Evolutionary conservation across 176 grass and related monocot species (phyloP).

Genomic region (Themeda triandra): DNA sequence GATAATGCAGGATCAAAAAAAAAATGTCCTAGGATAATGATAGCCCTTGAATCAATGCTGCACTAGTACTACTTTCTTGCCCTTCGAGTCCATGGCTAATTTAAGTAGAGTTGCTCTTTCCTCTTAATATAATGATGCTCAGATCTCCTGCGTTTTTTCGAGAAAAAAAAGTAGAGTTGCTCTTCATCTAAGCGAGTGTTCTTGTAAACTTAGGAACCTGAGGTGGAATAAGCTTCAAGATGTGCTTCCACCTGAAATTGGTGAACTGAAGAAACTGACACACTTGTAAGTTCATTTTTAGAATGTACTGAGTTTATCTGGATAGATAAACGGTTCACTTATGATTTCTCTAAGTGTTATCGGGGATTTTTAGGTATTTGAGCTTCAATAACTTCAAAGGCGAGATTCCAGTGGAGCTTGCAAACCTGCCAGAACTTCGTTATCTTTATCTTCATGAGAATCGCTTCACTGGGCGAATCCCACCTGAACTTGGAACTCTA

Average conservation of each 20-base stretch:
- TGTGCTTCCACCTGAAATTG: slow-evolving; percentile 87
- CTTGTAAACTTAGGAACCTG: slow-evolving; percentile 67
- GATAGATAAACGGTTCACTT: background rate
- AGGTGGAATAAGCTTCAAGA: slow-evolving; percentile 99
- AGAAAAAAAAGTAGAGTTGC: slow-evolving; percentile 22
- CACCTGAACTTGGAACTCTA: slow-evolving; percentile 74
- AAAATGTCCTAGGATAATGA: slow-evolving; percentile 4
- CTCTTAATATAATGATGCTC: too few relatives aligned
- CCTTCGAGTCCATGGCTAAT: slow-evolving; percentile 12
- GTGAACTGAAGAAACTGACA: slow-evolving; percentile 85
- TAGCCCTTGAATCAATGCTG: background rate
- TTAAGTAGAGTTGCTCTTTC: slow-evolving; percentile 19
- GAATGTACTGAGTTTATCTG: slow-evolving; percentile 11
- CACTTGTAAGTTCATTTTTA: slow-evolving; percentile 65
- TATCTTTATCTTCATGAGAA: slow-evolving; percentile 97
- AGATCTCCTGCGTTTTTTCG: too few relatives aligned
- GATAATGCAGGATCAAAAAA: too few relatives aligned
- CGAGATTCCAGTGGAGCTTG: slow-evolving; percentile 90
- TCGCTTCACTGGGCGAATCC: slow-evolving; percentile 66
- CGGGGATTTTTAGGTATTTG: slow-evolving; percentile 69
- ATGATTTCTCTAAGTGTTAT: background rate
- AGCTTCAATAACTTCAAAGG: slow-evolving; percentile 99
- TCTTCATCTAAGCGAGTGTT: slow-evolving; percentile 4
- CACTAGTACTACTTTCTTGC: background rate
- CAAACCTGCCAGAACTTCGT: slow-evolving; percentile 75